Base-by-base conservation (phyloP, 306 rosid species). In the Oemleria cerasiformis region DNA sequence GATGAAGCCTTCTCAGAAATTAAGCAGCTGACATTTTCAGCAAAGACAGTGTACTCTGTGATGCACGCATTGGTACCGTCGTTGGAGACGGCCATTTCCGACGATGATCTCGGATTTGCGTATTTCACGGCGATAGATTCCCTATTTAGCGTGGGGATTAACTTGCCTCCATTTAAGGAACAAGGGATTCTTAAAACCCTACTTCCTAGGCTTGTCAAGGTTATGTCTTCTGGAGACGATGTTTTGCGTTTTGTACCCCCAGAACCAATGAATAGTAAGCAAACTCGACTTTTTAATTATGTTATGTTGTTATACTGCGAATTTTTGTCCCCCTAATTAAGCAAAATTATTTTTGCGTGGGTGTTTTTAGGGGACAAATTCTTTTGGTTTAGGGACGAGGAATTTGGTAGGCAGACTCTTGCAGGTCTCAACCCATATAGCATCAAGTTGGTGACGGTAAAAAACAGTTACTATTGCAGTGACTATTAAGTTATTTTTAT, bases 401-500 rank as follows among this genome's bases (percentile, higher is more conserved):
- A 90, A 77, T 92, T 92, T 80, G 84, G 56, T 3, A 86, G 98
- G 82, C 98, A 92, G 60, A 92, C 96, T 20, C 88, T 92, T 44
- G 88, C 98, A 5, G 98, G 98, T 68, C 90, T 92, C 72, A 90
- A 92, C 75, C 98, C 98, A 3, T 92, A 65, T 48, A 79, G 85
- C 76, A 64, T 92, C 65, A 74, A 82, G 68, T 77, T 86, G 76
- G 86, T 92, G 79, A 86, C 87, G 85, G 98, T 92, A 87, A 1
- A 50, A 38, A 41, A 30, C 61, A 36, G 15, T 41, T 40, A 25
- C 38, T 9, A 14, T 11, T 36, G 30, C 10, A 50, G 25, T 68
- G 20, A 34, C 43, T 63, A 45, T 12, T 5, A 45, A 45, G 15
- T 10, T 30, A 30, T 30, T 30, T 1, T 30, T 30, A 1, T 30